Conservation (phyloP, 2,329 filamentous ascomycete genomes). For the Botrytis fabae region DNA sequence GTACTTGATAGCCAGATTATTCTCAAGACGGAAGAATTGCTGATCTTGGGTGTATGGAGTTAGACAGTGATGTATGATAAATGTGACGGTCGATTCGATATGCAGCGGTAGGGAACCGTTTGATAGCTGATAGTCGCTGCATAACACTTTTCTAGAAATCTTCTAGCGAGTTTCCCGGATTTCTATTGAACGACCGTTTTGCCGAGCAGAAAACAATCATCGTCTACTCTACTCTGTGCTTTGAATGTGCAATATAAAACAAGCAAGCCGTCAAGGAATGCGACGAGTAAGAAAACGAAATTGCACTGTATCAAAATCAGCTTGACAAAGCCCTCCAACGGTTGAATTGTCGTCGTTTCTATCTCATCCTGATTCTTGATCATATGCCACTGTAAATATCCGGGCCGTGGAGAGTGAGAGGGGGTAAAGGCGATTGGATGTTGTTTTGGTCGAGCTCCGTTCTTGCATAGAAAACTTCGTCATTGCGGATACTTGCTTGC, state of each 20-base stretch:
- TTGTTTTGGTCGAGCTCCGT: background rate
- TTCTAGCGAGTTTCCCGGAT: constrained; percentile 3
- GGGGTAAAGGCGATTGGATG: background rate
- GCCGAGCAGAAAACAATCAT: background rate
- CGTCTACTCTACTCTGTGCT: background rate
- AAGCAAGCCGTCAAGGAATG: background rate
- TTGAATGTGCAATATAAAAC: background rate
- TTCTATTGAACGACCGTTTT: background rate
- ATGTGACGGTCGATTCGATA: background rate
- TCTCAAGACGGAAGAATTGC: background rate
- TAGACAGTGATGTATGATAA: background rate
- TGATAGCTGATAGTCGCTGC: constrained; percentile 1
- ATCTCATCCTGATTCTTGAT: background rate
- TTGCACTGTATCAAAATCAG: background rate
- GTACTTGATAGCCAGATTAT: background rate
- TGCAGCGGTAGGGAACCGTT: constrained; percentile 6
- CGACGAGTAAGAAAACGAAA: background rate
- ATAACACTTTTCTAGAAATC: constrained; percentile 4
- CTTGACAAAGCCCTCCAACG: background rate
- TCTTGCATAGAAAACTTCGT: background rate
- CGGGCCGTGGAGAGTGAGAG: background rate
- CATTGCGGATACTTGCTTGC: constrained; percentile 1
- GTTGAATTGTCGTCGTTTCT: background rate
- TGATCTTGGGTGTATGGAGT: background rate
- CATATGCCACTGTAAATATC: constrained; percentile 10